Evolutionary conservation across 176 grass and related monocot species (phyloP).

Genomic region (Oryza glaberrima): DNA sequence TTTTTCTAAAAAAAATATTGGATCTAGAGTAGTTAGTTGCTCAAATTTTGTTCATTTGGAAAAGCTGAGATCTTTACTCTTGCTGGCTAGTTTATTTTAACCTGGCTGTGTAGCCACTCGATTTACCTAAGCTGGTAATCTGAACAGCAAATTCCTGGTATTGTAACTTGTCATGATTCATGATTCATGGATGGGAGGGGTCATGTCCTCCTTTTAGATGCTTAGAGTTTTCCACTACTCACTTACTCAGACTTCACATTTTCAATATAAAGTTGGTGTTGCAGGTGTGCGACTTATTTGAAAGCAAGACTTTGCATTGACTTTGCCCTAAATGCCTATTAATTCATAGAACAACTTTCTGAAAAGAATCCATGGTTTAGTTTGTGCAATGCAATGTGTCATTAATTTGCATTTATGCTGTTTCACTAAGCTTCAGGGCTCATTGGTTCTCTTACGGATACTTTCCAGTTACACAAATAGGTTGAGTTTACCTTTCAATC

Average conservation of each 20-base stretch:
- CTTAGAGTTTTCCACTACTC: not conserved
- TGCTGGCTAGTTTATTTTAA: not conserved
- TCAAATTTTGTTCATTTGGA: not conserved
- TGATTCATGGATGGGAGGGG: not conserved
- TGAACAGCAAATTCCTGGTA: not conserved
- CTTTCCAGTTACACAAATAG: not conserved
- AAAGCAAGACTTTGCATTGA: not conserved
- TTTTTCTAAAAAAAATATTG: too few species aligned
- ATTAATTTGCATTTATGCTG: constrained; percentile 16
- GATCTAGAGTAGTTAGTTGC: not conserved
- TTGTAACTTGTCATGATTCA: not conserved
- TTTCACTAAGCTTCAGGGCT: constrained; percentile 3
- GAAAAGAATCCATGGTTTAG: constrained; percentile 9
- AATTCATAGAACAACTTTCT: not conserved
- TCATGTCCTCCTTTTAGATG: not conserved
- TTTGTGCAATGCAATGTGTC: not conserved
- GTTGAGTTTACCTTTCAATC: constrained; percentile 14
- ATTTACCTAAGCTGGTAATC: not conserved
- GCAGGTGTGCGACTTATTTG: not conserved
- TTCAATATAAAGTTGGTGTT: not conserved
- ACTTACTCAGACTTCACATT: not conserved
- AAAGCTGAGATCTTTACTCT: not conserved
- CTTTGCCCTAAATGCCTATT: not conserved
- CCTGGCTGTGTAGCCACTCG: not conserved
- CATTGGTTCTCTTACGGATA: not conserved